Evolutionary conservation across 306 rosid species (phyloP).

Genomic region (Casuarina glauca): DNA sequence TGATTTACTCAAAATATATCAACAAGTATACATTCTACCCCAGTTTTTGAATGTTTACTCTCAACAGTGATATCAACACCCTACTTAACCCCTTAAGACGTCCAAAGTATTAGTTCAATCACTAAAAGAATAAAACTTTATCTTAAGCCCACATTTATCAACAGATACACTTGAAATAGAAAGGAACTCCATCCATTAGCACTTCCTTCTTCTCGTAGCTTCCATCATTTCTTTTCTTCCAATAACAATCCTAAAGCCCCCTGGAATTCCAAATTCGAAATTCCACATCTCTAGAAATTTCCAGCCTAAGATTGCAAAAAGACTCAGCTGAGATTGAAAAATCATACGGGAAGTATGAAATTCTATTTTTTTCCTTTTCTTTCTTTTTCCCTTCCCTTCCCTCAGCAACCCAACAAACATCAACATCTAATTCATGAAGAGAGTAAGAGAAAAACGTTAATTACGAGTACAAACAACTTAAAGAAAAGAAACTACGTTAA

Average conservation of each 20-base stretch:
- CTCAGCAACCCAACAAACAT: slow-evolving; percentile 3
- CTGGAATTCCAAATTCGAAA: neutral
- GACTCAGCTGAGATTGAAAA: neutral
- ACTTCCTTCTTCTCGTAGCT: neutral
- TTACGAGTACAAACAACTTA: neutral
- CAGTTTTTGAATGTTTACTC: neutral
- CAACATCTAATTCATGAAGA: neutral
- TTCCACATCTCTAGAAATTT: neutral
- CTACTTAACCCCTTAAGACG: neutral
- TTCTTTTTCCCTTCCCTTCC: neutral
- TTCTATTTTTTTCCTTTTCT: neutral
- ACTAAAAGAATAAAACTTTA: neutral
- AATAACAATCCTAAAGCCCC: neutral
- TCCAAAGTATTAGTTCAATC: neutral
- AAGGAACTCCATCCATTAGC: neutral
- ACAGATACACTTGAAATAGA: neutral
- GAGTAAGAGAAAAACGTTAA: neutral
- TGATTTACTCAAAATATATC: neutral
- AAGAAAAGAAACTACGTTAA: neutral
- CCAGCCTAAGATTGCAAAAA: neutral
- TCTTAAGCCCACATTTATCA: no score
- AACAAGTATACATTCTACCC: neutral
- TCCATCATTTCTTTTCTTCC: neutral
- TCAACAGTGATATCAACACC: neutral
- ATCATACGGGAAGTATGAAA: neutral